Conservation (phyloP, 352 stramenopile genomes). For the Lagenidium giganteum region DNA sequence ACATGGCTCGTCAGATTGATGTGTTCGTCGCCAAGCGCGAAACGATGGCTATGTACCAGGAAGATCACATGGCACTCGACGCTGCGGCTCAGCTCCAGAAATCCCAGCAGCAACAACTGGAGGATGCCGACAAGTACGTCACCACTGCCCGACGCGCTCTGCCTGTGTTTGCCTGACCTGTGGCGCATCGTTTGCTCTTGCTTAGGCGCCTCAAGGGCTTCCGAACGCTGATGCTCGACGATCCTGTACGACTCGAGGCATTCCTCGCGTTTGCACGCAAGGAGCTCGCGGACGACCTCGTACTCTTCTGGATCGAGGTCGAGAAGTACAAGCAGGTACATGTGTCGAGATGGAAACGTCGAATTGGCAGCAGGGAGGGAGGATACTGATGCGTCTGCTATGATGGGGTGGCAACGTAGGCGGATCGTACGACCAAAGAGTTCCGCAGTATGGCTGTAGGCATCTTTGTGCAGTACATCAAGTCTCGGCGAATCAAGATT, state of each 20-base stretch:
- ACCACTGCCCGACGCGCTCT: neutral
- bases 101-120: neutral
- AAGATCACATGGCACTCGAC: constrained; percentile 8
- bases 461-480: constrained; percentile 58
- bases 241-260: constrained; percentile 17
- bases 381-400: neutral
- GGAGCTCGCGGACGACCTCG: constrained; percentile 53
- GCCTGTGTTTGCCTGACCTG: neutral
- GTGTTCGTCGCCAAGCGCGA: constrained; percentile 16
- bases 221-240: constrained; percentile 28
- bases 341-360: neutral
- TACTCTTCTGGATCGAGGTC: constrained; percentile 58
- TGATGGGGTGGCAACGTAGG: too few species aligned
- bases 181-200: neutral
- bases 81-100: constrained; percentile 2
- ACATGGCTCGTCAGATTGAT: constrained; percentile 2
- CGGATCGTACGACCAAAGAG: constrained; percentile 20
- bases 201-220: constrained; percentile 31
- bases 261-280: constrained; percentile 39
- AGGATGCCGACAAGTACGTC: constrained; percentile 11
- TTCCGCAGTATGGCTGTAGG: constrained; percentile 34
- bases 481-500: constrained; percentile 51
- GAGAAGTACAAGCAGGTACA: constrained; percentile 45
- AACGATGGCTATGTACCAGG: neutral
- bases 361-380: too few species aligned